Evolutionary conservation across 352 stramenopile genomes (phyloP), one percentile per base, ranked within the genome.

Genomic region (Phytophthora fragariae): DNA sequence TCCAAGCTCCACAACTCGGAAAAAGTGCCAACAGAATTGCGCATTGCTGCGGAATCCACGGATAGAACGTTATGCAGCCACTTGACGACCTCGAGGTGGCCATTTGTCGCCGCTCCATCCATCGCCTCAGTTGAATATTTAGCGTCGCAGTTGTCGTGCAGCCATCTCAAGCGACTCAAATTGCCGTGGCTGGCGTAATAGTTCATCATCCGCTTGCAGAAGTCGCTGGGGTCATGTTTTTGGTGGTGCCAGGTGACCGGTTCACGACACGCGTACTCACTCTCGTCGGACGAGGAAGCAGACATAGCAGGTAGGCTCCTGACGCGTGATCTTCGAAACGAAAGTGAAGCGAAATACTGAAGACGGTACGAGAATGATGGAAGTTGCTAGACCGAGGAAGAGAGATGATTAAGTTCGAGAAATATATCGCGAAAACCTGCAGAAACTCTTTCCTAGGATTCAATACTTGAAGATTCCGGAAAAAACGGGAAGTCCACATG

Each of bases 101-200:
- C 62, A 37, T 71, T 75, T 37, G 14, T 66, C 8, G 68, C 62
- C 15, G 68, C 68, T 27, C 39, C 55, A 33, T 75, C 62, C 68
- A 75, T 75, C 29, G 47, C 47, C 9, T 69, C 67, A 0, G 52
- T 46, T 15, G 56, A 31, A 31, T 54, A 49, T 21, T 58, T 39
- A 2, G 35, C 57, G 2, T 27, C 8, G 21, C 68, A 66, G 12
- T 65, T 61, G n/a, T 61, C 31, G 24, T 62, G 57, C 63, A 76
- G 49, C 63, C 69, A 72, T 37, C 65, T 46, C 14, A 63, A 27
- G 21, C 29, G 10, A 15, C 41, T 9, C 7, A 71, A n/a, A n/a
- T 29, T 11, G 21, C 62, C 68, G 6, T 57, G n/a, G n/a, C 35
- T 64, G 21, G 50, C 53, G 44, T 49, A 70, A 24, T 44, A 52